Percentiles rank a stretch among this genome's conserved stretches.
phyloP scores from a whole-genome alignment of 2,329 filamentous ascomycete species.

The Alternaria sp. region DNA sequence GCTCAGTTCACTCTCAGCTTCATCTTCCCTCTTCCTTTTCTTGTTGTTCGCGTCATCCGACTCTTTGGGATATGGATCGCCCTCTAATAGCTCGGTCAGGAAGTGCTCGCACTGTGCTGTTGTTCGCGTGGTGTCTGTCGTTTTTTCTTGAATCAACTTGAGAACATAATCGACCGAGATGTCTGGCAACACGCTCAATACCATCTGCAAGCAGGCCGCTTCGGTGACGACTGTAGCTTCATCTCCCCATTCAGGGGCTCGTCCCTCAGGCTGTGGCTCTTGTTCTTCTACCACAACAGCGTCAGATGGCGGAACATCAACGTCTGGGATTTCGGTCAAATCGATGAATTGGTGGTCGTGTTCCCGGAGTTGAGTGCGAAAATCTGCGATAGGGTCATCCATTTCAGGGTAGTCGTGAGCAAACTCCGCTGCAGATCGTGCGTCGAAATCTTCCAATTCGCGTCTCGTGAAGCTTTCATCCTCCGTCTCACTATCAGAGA shows the following conservation, averaged over 20 bases:
- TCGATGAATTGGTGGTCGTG: constrained; percentile 27
- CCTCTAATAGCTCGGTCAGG: constrained; percentile 42
- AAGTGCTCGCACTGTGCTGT: constrained; percentile 37
- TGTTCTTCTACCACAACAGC: neutral
- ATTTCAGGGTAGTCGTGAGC: constrained; percentile 11
- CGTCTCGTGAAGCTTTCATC: constrained; percentile 1
- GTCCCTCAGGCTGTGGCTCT: neutral
- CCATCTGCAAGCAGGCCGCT: constrained; percentile 40
- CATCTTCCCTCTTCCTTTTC: constrained; percentile 43
- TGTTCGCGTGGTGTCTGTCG: constrained; percentile 33
- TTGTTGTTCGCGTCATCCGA: constrained; percentile 35
- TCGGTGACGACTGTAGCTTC: constrained; percentile 26
- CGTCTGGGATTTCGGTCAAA: constrained; percentile 34
- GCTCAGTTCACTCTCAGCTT: constrained; percentile 31
- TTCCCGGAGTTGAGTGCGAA: neutral
- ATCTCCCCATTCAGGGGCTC: neutral
- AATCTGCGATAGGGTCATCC: constrained; percentile 9
- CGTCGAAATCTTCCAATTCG: constrained; percentile 15
- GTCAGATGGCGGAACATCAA: constrained; percentile 32
- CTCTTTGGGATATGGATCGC: constrained; percentile 48
- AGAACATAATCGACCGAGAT: constrained; percentile 45
- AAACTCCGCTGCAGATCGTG: constrained; percentile 5
- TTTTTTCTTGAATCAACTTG: constrained; percentile 33
- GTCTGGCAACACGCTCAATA: constrained; percentile 48
- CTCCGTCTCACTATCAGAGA: constrained; percentile 36